These are phyloP conservation scores for Seiridium unicorne DNA, from an alignment of 2,329 filamentous ascomycete genomes.

Conservation along the genomic window DNA sequence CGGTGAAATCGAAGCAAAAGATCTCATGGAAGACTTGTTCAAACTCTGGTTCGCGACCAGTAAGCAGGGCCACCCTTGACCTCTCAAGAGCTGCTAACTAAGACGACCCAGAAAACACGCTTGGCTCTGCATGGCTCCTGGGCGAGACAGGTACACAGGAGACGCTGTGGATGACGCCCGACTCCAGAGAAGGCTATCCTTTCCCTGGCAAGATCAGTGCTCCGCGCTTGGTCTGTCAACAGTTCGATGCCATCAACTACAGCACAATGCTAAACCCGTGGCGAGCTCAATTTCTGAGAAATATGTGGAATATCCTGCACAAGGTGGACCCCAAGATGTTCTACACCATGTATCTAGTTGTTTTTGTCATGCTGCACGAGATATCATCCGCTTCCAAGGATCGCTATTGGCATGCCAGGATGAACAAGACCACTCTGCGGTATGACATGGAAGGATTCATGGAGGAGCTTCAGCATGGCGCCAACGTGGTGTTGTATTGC, in stretches of 20 bases:
- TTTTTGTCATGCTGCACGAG: constrained; percentile 33
- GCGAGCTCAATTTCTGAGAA: constrained; percentile 22
- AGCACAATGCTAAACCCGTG: constrained; percentile 16
- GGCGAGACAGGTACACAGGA: constrained; percentile 27
- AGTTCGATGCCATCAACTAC: constrained; percentile 28
- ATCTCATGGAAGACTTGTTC: constrained; percentile 39
- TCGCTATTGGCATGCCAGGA: constrained; percentile 39
- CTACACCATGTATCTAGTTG: constrained; percentile 26
- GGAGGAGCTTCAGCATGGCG: constrained; percentile 41
- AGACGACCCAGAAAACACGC: constrained; percentile 36
- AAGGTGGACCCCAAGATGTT: constrained; percentile 24
- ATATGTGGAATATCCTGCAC: constrained; percentile 23
- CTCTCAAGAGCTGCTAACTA: not conserved
- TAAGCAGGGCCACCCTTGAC: constrained; percentile 26
- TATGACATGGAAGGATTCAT: constrained; percentile 40
- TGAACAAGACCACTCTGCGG: constrained; percentile 26
- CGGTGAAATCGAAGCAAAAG: constrained; percentile 24
- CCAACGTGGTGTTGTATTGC: constrained; percentile 43
- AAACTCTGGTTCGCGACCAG: constrained; percentile 45
- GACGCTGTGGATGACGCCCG: constrained; percentile 36
- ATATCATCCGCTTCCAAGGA: constrained; percentile 38
- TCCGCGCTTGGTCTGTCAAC: constrained; percentile 28
- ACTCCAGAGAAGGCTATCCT: constrained; percentile 35
- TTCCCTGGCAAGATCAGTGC: constrained; percentile 31
- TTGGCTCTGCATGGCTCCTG: constrained; percentile 41